Base-by-base conservation (phyloP, 169 alveolate genomes). In the Plasmodium chabaudi region DNA sequence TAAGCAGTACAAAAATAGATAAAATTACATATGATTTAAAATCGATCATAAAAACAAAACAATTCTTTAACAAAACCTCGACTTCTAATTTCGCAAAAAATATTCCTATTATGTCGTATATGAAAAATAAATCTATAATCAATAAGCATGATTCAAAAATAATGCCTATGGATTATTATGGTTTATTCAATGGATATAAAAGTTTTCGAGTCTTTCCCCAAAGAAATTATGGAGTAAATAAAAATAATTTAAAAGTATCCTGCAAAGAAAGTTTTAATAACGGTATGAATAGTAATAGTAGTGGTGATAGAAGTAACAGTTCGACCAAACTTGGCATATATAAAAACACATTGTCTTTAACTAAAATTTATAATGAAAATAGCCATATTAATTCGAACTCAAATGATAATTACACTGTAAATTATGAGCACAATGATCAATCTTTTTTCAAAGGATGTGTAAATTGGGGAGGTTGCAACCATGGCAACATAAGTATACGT, bases 21-120 rank as follows among this genome's bases (percentile, higher is more conserved):
- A 79, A 79, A 10, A 51, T 67, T 46, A 17, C 89, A 3, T 79
- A 79, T 61, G 82, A 79, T 67, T 79, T 79, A 71, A 79, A 79
- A 70, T 79, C 89, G 3, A 71, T 79, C 34, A 79, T 79, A 65
- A 53, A 79, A 67, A 79, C 89, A 12, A 67, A 79, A 61, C 67
- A 79, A 79, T 15, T 47, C 15, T 79, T 79, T 61, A 79, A 67
- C 23, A 79, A 79, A 79, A 51, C 34, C 51, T 34, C 68, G n/a
- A 34, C 72, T 44, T 6, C 60, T 15, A 55, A 67, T 67, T 10
- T 67, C 34, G 68, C 44, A 34, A 59, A 60, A 34, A 67, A 79
- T 15, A 53, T 67, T 17, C 34, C 63, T 5, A 67, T 53, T 9
- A 67, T 7, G 49, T 34, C 89, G 1, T n/a, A 10, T 79, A 49